A percentile compares a stretch with the other conserved stretches of the same genome.
phyloP scores from a whole-genome alignment of 2,329 filamentous ascomycete genomes.

The Fusarium transvaalense region DNA sequence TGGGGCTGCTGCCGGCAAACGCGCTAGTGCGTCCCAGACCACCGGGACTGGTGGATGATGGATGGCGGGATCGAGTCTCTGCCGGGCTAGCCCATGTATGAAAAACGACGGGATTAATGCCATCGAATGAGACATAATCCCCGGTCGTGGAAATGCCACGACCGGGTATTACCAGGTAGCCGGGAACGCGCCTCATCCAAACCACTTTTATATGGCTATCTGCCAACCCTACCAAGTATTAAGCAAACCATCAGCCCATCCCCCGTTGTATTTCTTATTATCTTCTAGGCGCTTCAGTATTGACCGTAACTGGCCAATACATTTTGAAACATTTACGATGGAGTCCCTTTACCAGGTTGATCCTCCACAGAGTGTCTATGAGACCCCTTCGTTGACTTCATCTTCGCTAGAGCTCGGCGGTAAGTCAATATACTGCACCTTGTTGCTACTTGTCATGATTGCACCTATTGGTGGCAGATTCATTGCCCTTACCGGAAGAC shows the following conservation, averaged over 20 bases:
- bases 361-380: background rate
- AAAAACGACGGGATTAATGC: constrained; percentile 8
- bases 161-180: constrained; percentile 4
- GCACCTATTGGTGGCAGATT: background rate
- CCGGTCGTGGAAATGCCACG: background rate
- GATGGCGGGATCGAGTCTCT: background rate
- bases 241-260: constrained; percentile 2
- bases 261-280: background rate
- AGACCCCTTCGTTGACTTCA: background rate
- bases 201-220: constrained; percentile 3
- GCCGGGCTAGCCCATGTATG: background rate
- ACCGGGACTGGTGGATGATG: constrained; percentile 1
- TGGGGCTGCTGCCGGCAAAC: background rate
- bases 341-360: background rate
- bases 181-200: constrained; percentile 4
- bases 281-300: background rate
- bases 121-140: constrained; percentile 6
- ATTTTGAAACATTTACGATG: constrained; percentile 5
- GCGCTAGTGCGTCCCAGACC: background rate
- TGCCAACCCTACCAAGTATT: background rate
- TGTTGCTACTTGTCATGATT: constrained; percentile 1
- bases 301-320: background rate
- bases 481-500: background rate
- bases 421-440: constrained; percentile 6
- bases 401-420: background rate